Percentiles rank a stretch among this genome's conserved stretches.
Conservation (phyloP, 345 rosid species). For the Bruguiera parviflora region DNA sequence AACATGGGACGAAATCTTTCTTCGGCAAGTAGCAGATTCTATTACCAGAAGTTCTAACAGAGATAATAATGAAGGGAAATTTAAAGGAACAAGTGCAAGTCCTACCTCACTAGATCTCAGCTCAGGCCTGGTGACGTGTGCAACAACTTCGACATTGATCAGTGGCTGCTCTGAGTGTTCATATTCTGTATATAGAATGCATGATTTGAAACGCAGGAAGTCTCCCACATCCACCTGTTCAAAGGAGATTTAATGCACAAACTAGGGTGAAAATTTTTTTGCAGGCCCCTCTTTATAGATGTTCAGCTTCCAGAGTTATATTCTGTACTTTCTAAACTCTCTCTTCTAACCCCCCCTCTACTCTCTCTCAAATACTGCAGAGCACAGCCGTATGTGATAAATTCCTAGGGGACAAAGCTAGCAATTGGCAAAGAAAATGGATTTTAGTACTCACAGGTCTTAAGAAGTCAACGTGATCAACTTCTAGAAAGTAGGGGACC, state of each 20-base stretch:
- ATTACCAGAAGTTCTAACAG: too few species aligned
- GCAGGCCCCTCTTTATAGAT: neutral
- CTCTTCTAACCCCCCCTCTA: too few species aligned
- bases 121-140: conserved; percentile 95
- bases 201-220: conserved; percentile 71
- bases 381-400: too few species aligned
- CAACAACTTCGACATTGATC: conserved; percentile 83
- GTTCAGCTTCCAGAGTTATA: neutral
- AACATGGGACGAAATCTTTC: too few species aligned
- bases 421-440: conserved; percentile 3
- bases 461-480: conserved; percentile 85
- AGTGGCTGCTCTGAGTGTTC: conserved; percentile 65
- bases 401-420: neutral
- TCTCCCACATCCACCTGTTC: conserved; percentile 83
- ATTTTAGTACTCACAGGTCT: conserved; percentile 58
- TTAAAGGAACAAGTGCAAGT: neutral
- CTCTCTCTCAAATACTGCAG: too few species aligned
- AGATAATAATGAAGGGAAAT: too few species aligned
- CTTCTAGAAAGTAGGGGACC: conserved; percentile 75
- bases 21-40: too few species aligned
- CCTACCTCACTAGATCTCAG: conserved; percentile 82
- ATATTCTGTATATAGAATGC: conserved; percentile 70
- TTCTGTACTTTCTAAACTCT: too few species aligned
- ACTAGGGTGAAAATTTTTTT: too few species aligned
- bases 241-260: neutral